Evolutionary conservation across 805 yeast species (phyloP).

Genomic region (Maudiozyma pseudohumilis): DNA sequence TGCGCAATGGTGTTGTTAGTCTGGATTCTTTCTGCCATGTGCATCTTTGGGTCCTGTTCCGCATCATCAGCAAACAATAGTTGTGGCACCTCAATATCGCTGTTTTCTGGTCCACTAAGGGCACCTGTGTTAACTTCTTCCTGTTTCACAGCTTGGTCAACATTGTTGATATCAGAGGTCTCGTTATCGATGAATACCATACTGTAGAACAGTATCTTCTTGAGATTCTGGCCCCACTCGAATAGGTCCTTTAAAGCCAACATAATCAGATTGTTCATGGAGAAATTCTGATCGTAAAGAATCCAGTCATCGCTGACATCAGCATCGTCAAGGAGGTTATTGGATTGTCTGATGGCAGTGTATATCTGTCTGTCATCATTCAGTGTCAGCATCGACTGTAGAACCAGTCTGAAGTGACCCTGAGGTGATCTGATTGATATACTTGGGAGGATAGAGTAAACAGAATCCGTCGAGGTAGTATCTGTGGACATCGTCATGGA

Average conservation of each 20-base stretch:
- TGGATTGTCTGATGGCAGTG: constrained; percentile 29
- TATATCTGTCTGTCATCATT: constrained; percentile 20
- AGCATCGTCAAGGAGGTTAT: constrained; percentile 23
- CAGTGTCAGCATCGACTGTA: constrained; percentile 26
- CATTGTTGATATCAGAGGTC: not conserved
- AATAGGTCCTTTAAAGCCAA: constrained; percentile 12
- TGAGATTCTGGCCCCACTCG: constrained; percentile 8
- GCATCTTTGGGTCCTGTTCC: constrained; percentile 7
- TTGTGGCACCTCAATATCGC: constrained; percentile 3
- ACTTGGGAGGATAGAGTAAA: constrained; percentile 24
- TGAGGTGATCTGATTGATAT: constrained; percentile 23
- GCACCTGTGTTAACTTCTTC: not conserved
- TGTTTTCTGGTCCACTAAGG: constrained; percentile 1
- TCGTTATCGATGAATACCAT: constrained; percentile 11
- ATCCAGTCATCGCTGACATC: constrained; percentile 34
- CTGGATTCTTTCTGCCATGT: constrained; percentile 16
- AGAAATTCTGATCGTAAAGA: constrained; percentile 32
- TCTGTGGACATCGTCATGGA: constrained; percentile 3
- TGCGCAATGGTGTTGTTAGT: constrained; percentile 23
- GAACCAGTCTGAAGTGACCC: constrained; percentile 27
- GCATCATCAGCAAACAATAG: constrained; percentile 5
- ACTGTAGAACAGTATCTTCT: constrained; percentile 15
- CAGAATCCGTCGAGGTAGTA: constrained; percentile 2
- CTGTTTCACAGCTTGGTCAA: not conserved
- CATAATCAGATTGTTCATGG: constrained; percentile 28